A percentile compares a stretch with the other conserved stretches of the same genome.
phyloP scores from a whole-genome alignment of 148 eudicot genomes.

The Vaccinium vitisidaea region DNA sequence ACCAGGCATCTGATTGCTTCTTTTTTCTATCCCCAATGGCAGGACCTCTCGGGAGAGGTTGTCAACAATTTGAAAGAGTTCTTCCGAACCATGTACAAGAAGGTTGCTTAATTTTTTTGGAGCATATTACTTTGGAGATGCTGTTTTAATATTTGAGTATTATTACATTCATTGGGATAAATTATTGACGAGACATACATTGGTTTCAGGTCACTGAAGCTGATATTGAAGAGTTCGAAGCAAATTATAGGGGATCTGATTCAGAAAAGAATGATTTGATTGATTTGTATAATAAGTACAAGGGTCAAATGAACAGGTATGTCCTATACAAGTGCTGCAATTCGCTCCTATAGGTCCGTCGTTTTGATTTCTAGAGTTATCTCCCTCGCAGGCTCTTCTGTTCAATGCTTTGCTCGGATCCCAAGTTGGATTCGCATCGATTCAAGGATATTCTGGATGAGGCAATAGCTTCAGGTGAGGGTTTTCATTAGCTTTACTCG shows the following conservation, averaged over 20 bases:
- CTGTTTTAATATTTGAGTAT: background rate
- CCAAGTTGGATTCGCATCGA: slow-evolving; percentile 86
- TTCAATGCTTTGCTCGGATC: slow-evolving; percentile 90
- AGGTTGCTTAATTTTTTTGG: slow-evolving; percentile 36
- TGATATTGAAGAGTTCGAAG: slow-evolving; percentile 98
- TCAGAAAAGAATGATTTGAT: slow-evolving; percentile 85
- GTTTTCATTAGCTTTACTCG: background rate
- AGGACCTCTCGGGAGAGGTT: slow-evolving; percentile 87
- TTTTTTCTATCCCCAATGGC: slow-evolving; percentile 16
- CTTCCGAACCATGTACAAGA: slow-evolving; percentile 75
- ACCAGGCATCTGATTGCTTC: background rate
- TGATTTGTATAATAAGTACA: slow-evolving; percentile 65
- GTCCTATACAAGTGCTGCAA: background rate
- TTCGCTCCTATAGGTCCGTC: background rate
- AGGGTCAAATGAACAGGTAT: slow-evolving; percentile 95
- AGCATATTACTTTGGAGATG: background rate
- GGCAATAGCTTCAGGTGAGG: slow-evolving; percentile 77
- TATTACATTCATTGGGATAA: background rate
- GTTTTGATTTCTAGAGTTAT: background rate
- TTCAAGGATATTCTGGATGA: slow-evolving; percentile 93
- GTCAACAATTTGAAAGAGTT: slow-evolving; percentile 65
- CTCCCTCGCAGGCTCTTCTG: slow-evolving; percentile 72
- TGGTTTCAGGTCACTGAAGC: slow-evolving; percentile 70
- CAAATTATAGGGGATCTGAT: slow-evolving; percentile 93
- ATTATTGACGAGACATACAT: background rate